phyloP scores from a whole-genome alignment of 805 yeast genomes.

The Danielia reshetovae region DNA sequence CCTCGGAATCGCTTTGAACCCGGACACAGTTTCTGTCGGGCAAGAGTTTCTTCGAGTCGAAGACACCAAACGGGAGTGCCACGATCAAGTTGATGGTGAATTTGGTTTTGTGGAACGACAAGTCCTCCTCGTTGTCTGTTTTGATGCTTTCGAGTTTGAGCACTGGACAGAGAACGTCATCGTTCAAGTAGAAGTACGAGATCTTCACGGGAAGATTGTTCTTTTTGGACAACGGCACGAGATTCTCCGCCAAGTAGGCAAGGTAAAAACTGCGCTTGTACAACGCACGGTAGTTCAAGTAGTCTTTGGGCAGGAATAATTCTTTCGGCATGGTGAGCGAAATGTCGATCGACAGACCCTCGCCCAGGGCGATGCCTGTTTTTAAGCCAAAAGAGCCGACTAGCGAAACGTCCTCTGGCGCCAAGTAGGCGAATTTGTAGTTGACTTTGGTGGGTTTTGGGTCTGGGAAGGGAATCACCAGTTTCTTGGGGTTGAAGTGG shows the following conservation, averaged over 20 bases:
- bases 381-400: conserved; percentile 89
- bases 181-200: conserved; percentile 65
- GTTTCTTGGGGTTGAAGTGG: conserved; percentile 47
- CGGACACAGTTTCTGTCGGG: conserved; percentile 83
- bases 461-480: conserved; percentile 81
- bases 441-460: conserved; percentile 77
- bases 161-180: conserved; percentile 73
- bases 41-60: conserved; percentile 70
- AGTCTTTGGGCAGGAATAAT: conserved; percentile 82
- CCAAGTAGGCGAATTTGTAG: conserved; percentile 62
- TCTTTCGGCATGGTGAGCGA: conserved; percentile 75
- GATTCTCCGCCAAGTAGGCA: conserved; percentile 68
- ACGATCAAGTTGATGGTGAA: conserved; percentile 69
- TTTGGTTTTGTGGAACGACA: conserved; percentile 58
- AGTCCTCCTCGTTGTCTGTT: conserved; percentile 47
- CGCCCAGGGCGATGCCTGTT: conserved; percentile 64
- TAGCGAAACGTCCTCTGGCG: conserved; percentile 73
- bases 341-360: conserved; percentile 70
- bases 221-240: conserved; percentile 50
- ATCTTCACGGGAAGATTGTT: conserved; percentile 58
- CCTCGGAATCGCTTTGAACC: conserved; percentile 45
- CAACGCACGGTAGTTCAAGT: conserved; percentile 81
- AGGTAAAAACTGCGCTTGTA: conserved; percentile 87
- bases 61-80: conserved; percentile 66
- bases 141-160: conserved; percentile 57